Percentiles rank a stretch among this genome's conserved stretches.
These are phyloP conservation scores for Fusarium ambrosium DNA, from an alignment of 2,329 filamentous ascomycete genomes.

Conservation along the genomic window DNA sequence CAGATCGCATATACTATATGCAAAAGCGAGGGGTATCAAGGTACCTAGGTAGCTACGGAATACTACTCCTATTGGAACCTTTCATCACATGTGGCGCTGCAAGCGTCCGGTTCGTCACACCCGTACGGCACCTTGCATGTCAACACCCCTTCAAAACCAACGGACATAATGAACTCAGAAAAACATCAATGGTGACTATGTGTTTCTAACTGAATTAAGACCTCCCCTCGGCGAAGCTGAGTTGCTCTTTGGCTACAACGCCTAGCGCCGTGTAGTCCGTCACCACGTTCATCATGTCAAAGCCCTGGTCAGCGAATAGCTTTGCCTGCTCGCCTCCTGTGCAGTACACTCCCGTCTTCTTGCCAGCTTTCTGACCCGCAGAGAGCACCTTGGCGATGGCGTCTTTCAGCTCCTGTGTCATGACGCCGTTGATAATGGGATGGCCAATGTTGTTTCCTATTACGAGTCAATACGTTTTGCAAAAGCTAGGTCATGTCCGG, in stretches of 20 bases:
- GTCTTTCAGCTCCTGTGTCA: constrained; percentile 69
- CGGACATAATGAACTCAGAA: background rate
- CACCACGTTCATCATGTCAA: constrained; percentile 72
- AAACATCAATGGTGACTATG: too few relatives aligned
- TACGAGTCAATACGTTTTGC: constrained; percentile 11
- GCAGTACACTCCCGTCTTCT: constrained; percentile 75
- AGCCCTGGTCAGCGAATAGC: constrained; percentile 67
- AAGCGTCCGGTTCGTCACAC: too few relatives aligned
- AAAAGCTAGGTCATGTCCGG: too few relatives aligned
- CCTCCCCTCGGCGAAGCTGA: constrained; percentile 62
- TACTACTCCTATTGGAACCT: too few relatives aligned
- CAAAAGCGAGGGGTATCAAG: too few relatives aligned
- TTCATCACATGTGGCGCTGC: too few relatives aligned
- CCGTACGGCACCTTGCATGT: too few relatives aligned
- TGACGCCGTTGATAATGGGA: constrained; percentile 71
- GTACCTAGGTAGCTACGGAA: too few relatives aligned
- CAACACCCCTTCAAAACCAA: background rate
- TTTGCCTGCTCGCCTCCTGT: constrained; percentile 69
- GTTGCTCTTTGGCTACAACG: constrained; percentile 57
- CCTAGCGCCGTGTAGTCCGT: constrained; percentile 68
- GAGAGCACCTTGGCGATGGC: constrained; percentile 71
- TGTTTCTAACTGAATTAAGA: background rate
- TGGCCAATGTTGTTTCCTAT: constrained; percentile 71
- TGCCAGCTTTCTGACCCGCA: constrained; percentile 72
- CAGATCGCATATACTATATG: background rate